Evolutionary conservation across 768 basidiomycete species (phyloP).

Genomic region (Rhodotorula taiwanensis): DNA sequence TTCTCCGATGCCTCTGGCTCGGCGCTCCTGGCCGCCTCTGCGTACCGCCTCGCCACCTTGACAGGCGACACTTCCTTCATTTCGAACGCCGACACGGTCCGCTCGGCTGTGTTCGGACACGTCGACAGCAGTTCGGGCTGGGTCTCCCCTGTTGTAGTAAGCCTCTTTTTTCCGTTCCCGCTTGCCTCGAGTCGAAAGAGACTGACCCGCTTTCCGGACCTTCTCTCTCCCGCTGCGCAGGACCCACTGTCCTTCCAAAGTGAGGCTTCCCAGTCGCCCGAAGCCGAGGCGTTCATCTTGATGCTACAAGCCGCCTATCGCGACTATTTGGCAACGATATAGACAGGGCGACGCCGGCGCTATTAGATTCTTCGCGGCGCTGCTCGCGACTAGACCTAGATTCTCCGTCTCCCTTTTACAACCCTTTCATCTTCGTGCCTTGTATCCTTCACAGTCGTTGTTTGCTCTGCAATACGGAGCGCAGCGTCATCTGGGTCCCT

Average conservation of each 20-base stretch:
- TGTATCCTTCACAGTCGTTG: no score
- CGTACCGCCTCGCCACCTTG: constrained; percentile 60
- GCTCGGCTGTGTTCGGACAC: constrained; percentile 43
- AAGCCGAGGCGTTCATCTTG: constrained; percentile 72
- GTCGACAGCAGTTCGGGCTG: constrained; percentile 10
- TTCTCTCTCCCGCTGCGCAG: constrained; percentile 60
- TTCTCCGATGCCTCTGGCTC: constrained; percentile 71
- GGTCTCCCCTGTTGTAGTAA: constrained; percentile 31
- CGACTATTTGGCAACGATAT: constrained; percentile 62
- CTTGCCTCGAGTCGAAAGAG: not conserved
- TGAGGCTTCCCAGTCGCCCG: constrained; percentile 58
- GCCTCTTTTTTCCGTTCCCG: not conserved
- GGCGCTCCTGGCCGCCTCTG: constrained; percentile 65
- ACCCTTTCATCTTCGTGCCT: not conserved
- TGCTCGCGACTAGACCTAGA: no score
- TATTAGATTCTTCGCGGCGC: no score
- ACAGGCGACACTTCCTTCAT: constrained; percentile 42
- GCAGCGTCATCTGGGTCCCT: no score
- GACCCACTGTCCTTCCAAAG: constrained; percentile 56
- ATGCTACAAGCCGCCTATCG: constrained; percentile 66
- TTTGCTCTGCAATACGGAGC: no score
- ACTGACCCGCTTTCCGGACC: constrained; percentile 43
- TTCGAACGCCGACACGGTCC: constrained; percentile 31
- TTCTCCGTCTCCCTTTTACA: not conserved
- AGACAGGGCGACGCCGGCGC: no score